Evolutionary conservation across 805 yeast genomes (phyloP).

Genomic region (Saccharomyces cerevisiae): DNA sequence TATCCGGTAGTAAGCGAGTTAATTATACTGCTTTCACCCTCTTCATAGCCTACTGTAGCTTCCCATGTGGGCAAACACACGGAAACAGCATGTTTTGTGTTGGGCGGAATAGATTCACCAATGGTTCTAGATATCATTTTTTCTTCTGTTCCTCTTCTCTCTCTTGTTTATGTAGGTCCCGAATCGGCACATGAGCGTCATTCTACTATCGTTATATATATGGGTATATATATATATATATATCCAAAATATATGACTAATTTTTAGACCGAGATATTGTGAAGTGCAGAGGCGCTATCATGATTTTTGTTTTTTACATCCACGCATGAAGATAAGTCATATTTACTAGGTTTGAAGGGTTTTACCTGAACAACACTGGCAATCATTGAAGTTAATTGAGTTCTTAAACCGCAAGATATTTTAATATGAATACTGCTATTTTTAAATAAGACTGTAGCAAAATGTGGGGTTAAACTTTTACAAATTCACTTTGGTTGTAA

Average conservation of each 20-base stretch:
- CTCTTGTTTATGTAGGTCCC: not conserved
- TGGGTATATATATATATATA: no score
- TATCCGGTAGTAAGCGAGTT: conserved; percentile 71
- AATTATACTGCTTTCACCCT: conserved; percentile 76
- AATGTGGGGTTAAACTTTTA: not conserved
- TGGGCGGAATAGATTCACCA: conserved; percentile 83
- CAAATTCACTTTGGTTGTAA: not conserved
- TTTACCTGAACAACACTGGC: not conserved
- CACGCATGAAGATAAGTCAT: not conserved
- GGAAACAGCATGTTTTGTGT: conserved; percentile 87
- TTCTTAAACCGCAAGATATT: not conserved
- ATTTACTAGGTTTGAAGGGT: not conserved
- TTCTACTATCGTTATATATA: not conserved
- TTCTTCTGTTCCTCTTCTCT: not conserved
- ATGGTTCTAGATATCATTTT: conserved; percentile 28
- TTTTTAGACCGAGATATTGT: not conserved
- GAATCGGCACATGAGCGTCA: not conserved
- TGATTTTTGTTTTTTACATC: not conserved
- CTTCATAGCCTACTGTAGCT: conserved; percentile 86
- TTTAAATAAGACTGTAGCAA: not conserved
- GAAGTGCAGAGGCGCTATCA: not conserved
- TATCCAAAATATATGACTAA: not conserved
- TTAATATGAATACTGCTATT: not conserved
- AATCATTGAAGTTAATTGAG: not conserved
- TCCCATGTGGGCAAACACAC: conserved; percentile 95